phyloP scores from a whole-genome alignment of 352 stramenopile genomes.

The Phytopythium aichiense region DNA sequence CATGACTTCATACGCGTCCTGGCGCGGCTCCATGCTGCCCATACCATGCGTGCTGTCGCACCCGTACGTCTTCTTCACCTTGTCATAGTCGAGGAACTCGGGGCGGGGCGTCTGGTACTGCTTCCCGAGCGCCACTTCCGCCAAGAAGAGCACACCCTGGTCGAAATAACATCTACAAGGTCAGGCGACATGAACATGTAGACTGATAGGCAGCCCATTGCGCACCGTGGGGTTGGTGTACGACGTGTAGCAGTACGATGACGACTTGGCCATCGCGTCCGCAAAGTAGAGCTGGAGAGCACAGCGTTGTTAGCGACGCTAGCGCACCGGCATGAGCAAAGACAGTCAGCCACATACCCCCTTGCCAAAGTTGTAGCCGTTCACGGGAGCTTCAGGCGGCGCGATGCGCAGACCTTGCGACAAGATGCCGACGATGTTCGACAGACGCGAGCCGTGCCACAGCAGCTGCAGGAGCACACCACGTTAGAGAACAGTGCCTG shows the following conservation, averaged over 20 bases:
- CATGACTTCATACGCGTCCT: constrained; percentile 23
- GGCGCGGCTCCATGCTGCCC: constrained; percentile 23
- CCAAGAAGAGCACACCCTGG: constrained; percentile 32
- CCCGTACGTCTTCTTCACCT: constrained; percentile 18
- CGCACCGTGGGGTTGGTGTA: background rate
- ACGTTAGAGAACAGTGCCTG: too few species aligned
- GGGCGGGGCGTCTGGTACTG: constrained; percentile 18
- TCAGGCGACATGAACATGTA: background rate
- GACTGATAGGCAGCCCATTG: background rate
- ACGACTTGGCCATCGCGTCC: constrained; percentile 53
- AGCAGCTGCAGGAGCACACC: constrained; percentile 20
- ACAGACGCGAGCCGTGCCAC: constrained; percentile 58
- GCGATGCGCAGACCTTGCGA: constrained; percentile 71
- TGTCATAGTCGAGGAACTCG: constrained; percentile 31
- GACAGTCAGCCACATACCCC: constrained; percentile 24
- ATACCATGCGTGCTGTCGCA: constrained; percentile 38
- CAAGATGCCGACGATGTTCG: constrained; percentile 72
- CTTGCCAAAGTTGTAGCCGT: constrained; percentile 78
- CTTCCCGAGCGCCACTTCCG: constrained; percentile 37
- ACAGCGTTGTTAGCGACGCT: background rate
- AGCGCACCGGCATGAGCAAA: background rate
- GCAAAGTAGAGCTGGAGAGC: constrained; percentile 61
- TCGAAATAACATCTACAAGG: background rate
- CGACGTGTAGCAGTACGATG: constrained; percentile 51
- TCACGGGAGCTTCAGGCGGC: constrained; percentile 64